Conservation (phyloP, 2,329 filamentous ascomycete genomes). For the Paracorniculantispora psalliotae region DNA sequence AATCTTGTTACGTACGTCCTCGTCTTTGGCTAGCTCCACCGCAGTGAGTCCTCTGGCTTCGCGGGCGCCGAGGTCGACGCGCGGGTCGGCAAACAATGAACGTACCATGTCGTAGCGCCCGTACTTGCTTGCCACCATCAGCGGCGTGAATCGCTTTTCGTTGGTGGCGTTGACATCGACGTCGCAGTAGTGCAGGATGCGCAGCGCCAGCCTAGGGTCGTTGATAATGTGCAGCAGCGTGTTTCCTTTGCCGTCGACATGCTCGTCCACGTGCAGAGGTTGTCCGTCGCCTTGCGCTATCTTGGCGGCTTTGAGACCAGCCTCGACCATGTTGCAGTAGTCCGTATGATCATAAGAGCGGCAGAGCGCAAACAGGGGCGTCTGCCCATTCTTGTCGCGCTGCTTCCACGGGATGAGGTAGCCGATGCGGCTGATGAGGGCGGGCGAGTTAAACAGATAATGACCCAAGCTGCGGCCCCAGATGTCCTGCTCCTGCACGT, state of each 20-base stretch:
- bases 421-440: constrained; percentile 72
- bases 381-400: constrained; percentile 94
- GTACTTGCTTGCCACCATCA: constrained; percentile 99
- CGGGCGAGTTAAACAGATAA: constrained; percentile 88
- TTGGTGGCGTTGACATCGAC: constrained; percentile 95
- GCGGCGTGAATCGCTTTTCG: constrained; percentile 86
- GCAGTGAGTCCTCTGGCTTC: constrained; percentile 87
- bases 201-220: constrained; percentile 69
- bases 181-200: constrained; percentile 78
- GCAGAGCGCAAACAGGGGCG: constrained; percentile 92
- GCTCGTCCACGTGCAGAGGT: constrained; percentile 85
- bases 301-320: constrained; percentile 70
- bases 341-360: constrained; percentile 89
- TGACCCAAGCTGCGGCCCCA: constrained; percentile 90
- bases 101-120: constrained; percentile 90
- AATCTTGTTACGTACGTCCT: constrained; percentile 93
- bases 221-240: constrained; percentile 94
- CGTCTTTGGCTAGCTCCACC: constrained; percentile 94
- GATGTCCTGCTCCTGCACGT: constrained; percentile 71
- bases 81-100: constrained; percentile 76
- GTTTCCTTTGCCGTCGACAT: constrained; percentile 89
- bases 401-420: constrained; percentile 79
- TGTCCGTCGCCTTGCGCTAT: constrained; percentile 69
- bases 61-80: constrained; percentile 79
- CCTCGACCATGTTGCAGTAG: constrained; percentile 82